These are phyloP conservation scores for Talaromyces islandicus DNA, from an alignment of 2,329 filamentous ascomycete genomes.

Conservation along the genomic window DNA sequence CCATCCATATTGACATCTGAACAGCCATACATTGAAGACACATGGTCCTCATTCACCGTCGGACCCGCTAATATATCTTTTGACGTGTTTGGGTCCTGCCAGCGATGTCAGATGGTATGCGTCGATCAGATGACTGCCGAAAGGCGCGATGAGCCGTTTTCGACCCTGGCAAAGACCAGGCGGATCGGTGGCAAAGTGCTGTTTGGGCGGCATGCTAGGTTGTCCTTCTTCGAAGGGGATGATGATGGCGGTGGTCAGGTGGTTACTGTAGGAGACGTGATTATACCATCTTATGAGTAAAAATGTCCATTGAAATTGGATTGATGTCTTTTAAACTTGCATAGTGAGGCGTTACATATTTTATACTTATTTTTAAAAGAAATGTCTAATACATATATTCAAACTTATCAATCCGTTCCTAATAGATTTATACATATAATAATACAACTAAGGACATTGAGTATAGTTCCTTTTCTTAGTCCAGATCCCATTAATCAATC, in stretches of 20 bases:
- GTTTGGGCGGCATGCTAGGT: conserved; percentile 72
- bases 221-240: conserved; percentile 16
- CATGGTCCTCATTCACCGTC: conserved; percentile 65
- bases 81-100: conserved; percentile 72
- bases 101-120: conserved; percentile 94
- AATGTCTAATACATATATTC: background rate
- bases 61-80: conserved; percentile 39
- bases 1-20: conserved; percentile 21
- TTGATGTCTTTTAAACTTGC: background rate
- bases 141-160: conserved; percentile 77
- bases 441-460: conserved; percentile 9
- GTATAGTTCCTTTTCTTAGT: background rate
- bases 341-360: background rate
- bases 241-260: conserved; percentile 17
- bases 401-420: background rate
- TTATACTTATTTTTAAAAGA: no score
- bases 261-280: conserved; percentile 36
- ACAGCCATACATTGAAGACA: conserved; percentile 71
- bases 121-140: conserved; percentile 77
- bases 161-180: conserved; percentile 80
- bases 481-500: background rate
- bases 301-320: background rate
- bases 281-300: conserved; percentile 24
- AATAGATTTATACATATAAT: conserved; percentile 7
- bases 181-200: conserved; percentile 77